These are phyloP conservation scores for Xylariaceae sp. DNA, from an alignment of 2,329 filamentous ascomycete genomes.

Conservation along the genomic window DNA sequence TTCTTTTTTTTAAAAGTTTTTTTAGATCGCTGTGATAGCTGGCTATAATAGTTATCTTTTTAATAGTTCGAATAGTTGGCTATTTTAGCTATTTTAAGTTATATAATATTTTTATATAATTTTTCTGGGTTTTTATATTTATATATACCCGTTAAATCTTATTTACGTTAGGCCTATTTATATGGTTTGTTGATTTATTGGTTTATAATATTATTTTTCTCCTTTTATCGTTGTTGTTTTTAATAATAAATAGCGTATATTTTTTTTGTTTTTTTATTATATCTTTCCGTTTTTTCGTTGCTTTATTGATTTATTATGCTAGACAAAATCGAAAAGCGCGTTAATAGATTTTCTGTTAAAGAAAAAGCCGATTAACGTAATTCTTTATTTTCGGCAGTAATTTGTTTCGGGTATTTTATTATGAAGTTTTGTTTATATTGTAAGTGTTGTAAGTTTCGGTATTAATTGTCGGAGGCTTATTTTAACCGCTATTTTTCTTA, in stretches of 20 bases:
- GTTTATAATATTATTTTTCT: not conserved
- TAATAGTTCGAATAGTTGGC: too few species aligned
- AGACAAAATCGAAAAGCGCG: not conserved
- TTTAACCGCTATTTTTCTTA: not conserved
- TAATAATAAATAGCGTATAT: not conserved
- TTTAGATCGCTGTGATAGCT: too few species aligned
- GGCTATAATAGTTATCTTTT: too few species aligned
- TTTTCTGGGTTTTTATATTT: too few species aligned
- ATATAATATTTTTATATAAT: too few species aligned
- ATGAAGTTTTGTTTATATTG: not conserved
- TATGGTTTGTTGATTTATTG: too few species aligned
- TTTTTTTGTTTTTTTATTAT: not conserved
- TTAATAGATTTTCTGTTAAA: not conserved
- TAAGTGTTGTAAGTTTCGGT: not conserved
- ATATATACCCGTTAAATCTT: too few species aligned
- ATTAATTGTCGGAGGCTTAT: not conserved
- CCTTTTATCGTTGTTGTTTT: not conserved
- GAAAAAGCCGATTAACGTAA: not conserved
- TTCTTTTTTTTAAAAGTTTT: too few species aligned
- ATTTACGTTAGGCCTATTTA: too few species aligned
- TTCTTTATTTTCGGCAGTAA: not conserved
- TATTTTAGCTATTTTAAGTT: too few species aligned
- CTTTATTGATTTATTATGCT: not conserved
- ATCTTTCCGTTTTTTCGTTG: not conserved
- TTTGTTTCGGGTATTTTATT: not conserved